These are phyloP conservation scores for Rasamsonia emersonii DNA, from an alignment of 2,329 filamentous ascomycete species.

Conservation along the genomic window DNA sequence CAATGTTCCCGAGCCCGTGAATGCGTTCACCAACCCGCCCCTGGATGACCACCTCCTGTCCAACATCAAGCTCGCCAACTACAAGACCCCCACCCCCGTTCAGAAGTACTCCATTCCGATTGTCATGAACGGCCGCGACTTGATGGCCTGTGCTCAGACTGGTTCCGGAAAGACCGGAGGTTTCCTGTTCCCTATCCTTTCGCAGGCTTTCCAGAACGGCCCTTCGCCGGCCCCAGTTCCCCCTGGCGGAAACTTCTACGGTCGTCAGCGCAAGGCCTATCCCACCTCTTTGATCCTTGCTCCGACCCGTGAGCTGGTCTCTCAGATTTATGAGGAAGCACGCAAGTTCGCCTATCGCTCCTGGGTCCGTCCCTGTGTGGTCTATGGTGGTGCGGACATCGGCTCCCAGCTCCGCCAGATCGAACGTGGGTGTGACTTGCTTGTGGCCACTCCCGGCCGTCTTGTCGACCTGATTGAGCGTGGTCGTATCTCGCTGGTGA, in stretches of 20 bases:
- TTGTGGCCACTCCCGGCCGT: conserved; percentile 95
- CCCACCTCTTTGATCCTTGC: conserved; percentile 93
- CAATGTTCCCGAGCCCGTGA: conserved; percentile 85
- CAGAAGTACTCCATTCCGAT: conserved; percentile 99
- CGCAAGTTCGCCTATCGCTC: conserved; percentile 98
- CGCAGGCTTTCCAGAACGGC: conserved; percentile 89
- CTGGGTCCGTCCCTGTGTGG: conserved; percentile 96
- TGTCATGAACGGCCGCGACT: conserved; percentile 92
- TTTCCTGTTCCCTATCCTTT: conserved; percentile 97
- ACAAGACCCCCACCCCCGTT: conserved; percentile 92
- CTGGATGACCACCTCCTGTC: conserved; percentile 85
- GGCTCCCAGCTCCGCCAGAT: conserved; percentile 97
- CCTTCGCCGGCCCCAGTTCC: conserved; percentile 62
- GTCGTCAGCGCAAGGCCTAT: conserved; percentile 94
- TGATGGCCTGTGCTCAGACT: conserved; percentile 99
- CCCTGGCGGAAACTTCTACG: conserved; percentile 59
- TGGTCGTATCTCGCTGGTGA: conserved; percentile 91
- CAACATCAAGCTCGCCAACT: conserved; percentile 91
- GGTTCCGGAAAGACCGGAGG: conserved; percentile 99
- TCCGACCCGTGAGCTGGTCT: conserved; percentile 95
- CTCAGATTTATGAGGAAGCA: conserved; percentile 94
- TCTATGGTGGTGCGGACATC: conserved; percentile 98
- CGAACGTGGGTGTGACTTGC: conserved; percentile 90
- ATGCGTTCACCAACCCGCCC: conserved; percentile 85
- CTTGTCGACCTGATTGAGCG: conserved; percentile 97